Base-by-base conservation (phyloP, 129 eudicot species). In the Oenanthe sinensis region DNA sequence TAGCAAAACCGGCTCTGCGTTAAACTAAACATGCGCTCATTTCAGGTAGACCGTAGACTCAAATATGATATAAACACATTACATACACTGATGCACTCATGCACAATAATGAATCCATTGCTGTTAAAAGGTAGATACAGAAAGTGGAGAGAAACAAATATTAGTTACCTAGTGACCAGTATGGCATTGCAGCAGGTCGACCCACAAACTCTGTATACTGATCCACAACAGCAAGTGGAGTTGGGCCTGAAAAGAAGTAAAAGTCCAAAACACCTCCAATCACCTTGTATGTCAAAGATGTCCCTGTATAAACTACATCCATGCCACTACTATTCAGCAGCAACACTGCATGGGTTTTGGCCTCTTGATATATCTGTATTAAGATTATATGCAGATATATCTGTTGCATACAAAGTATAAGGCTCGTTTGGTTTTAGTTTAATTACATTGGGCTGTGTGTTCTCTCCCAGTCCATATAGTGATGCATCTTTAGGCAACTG, bases 131-230 rank as follows among this genome's bases (percentile, higher is more conserved):
- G 42, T 39, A 37, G 40, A 37, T 37, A 39, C 42, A 39, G 42
- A 39, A 3, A 58, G 14, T 28, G n/a, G 33, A 58, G 67, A 55
- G 4, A 20, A 55, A 22, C 2, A 22, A 55, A 55, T 7, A 1
- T 39, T 24, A 78, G 90, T 79, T 78, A 94, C 98, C 97, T 14
- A 95, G 83, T 48, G 98, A 84, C 98, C 98, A 95, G 84, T 91
- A 95, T 33, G 98, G 98, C 98, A 95, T 95, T 17, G 98, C 91
- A 44, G 98, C 97, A 8, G 98, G 98, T 5, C 98, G 85, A 14
- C 98, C 98, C 58, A 95, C 82, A 44, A 95, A 84, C 65, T 81
- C 83, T 28, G 98, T 95, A 55, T 95, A 95, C 90, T 95, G 96
- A 82, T 95, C 97, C 16, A 95, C 94, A 48, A 95, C 97, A 4